A percentile compares a stretch with the other conserved stretches of the same genome.
These are phyloP conservation scores for Aspergillus nomiae DNA, from an alignment of 2,329 filamentous ascomycete species.

Conservation along the genomic window DNA sequence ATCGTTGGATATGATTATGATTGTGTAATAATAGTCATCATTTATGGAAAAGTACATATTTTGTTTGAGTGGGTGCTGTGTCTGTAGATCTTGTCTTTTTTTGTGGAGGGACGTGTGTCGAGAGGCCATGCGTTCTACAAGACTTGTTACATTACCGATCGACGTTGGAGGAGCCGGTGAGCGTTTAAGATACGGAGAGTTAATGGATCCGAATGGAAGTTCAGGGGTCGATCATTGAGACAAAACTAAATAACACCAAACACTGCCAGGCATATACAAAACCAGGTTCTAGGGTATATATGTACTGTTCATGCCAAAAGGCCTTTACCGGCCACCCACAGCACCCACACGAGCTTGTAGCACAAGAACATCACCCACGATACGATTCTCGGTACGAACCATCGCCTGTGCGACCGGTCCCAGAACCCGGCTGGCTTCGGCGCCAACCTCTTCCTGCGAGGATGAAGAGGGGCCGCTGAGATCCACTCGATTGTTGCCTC, in stretches of 20 bases:
- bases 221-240: neutral
- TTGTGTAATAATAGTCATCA: neutral
- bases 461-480: neutral
- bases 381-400: conserved; percentile 58
- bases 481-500: conserved; percentile 37
- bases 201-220: neutral
- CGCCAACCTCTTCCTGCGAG: conserved; percentile 40
- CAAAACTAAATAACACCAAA: neutral
- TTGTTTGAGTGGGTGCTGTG: neutral
- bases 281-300: neutral
- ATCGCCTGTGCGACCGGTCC: conserved; percentile 40
- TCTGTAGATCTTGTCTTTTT: neutral
- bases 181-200: neutral
- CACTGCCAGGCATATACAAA: neutral
- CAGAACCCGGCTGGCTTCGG: conserved; percentile 32
- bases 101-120: neutral
- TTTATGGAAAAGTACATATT: neutral
- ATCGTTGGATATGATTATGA: neutral
- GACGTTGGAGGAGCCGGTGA: neutral
- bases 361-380: conserved; percentile 70
- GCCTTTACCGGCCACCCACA: neutral
- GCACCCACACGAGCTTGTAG: conserved; percentile 59
- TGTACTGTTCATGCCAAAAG: neutral
- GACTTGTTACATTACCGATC: neutral
- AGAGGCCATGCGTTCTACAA: neutral